Percentiles rank a stretch among this genome's conserved stretches.
Conservation (phyloP, 176 grass and related monocot species). For the Poa pratensis region DNA sequence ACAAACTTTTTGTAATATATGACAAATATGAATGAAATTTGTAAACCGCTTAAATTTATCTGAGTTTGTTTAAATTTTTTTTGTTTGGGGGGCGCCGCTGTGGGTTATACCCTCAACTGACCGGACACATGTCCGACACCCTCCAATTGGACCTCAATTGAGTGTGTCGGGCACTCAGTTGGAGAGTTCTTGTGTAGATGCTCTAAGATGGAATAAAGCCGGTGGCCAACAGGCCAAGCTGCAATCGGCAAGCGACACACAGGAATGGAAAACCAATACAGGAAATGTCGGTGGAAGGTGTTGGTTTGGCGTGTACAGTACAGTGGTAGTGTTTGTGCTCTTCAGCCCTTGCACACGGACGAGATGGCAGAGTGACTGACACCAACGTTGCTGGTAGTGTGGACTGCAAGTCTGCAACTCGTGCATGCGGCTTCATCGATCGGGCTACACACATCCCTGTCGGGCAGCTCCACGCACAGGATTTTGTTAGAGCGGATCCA, state of each 20-base stretch:
- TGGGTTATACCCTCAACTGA: no score
- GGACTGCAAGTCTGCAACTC: background rate
- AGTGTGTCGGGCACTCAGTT: no score
- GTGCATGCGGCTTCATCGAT: background rate
- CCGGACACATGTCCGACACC: no score
- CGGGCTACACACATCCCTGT: constrained; percentile 20
- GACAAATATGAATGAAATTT: no score
- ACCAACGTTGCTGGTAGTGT: background rate
- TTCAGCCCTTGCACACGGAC: background rate
- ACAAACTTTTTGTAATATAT: no score
- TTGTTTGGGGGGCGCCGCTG: no score
- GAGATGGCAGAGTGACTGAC: background rate
- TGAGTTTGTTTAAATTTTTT: no score
- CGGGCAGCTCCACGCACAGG: background rate
- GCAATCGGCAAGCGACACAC: no score
- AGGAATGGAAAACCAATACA: no score
- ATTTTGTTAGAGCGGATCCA: background rate
- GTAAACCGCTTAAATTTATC: no score
- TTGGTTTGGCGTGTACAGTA: background rate
- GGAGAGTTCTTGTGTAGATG: no score
- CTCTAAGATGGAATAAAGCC: background rate
- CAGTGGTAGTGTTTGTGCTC: background rate
- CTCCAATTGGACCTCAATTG: no score
- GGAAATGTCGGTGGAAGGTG: background rate
- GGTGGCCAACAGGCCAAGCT: background rate